Base-by-base conservation (phyloP, 2,329 filamentous ascomycete species). In the Sporothrix sp. region DNA sequence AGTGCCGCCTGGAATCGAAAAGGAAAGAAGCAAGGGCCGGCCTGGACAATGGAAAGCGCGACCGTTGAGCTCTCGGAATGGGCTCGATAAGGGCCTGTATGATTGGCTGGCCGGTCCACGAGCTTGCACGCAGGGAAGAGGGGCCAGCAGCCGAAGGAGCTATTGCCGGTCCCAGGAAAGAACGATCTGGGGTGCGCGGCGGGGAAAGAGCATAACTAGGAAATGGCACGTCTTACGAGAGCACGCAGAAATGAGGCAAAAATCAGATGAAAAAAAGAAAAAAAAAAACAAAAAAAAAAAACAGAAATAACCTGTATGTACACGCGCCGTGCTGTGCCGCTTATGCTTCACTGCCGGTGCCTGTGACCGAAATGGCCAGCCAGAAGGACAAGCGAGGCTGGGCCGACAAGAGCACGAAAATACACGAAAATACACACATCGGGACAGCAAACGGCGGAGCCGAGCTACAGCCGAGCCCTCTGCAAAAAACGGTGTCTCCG, bases 401-500 rank as follows among this genome's bases (percentile, higher is more conserved):
- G n/a, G n/a, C n/a, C n/a, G n/a, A n/a, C n/a, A n/a, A n/a, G n/a
- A n/a, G n/a, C n/a, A n/a, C n/a, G n/a, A n/a, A n/a, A n/a, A n/a
- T n/a, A n/a, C 30, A 45, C 43, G 43, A 45, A 45, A 45, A 35
- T 45, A 45, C 30, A 8, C 25, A 25, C 14, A 35, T 45, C 30
- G 3, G 30, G 13, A 28, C 16, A 13, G 38, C 28, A 25, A 39
- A 45, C 21, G 14, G 20, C 16, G 37, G n/a, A 42, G 38, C 48
- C 48, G 48, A 50, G 48, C 21, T 50, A 43, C 48, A 36, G 38
- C 38, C 48, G 48, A 50, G 16, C 13, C 10, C 9, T 20, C 25
- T 16, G n/a, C n/a, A n/a, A n/a, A n/a, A n/a, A n/a, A n/a, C n/a
- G n/a, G n/a, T n/a, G n/a, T n/a, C n/a, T n/a, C n/a, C n/a, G n/a